A percentile compares a stretch with the other conserved stretches of the same genome.
These are phyloP conservation scores for Trichoderma asperelloides DNA, from an alignment of 495 filamentous ascomycete species.

Conservation along the genomic window DNA sequence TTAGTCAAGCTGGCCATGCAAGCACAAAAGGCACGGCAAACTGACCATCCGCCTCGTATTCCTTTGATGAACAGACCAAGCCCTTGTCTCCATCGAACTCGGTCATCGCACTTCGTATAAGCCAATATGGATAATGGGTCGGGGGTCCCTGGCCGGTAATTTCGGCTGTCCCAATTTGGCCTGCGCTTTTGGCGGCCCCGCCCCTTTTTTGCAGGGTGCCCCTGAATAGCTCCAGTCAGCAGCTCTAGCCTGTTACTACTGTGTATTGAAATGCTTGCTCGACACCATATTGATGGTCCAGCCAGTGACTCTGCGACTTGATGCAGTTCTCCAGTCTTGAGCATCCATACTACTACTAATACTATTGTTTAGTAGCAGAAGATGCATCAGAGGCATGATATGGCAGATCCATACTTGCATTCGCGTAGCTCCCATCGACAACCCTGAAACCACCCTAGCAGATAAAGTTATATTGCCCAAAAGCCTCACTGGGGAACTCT, in stretches of 20 bases:
- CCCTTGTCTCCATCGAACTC: not conserved
- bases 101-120: not conserved
- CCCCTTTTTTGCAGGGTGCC: not conserved
- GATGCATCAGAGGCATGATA: not conserved
- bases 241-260: not conserved
- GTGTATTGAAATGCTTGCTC: not conserved
- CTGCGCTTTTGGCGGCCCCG: not conserved
- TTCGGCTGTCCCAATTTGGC: not conserved
- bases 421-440: not conserved
- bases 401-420: not conserved
- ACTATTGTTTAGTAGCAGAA: not conserved
- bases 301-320: not conserved
- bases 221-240: not conserved
- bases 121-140: not conserved
- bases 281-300: not conserved
- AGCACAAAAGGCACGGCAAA: not conserved
- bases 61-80: not conserved
- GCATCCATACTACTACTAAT: not conserved
- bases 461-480: not conserved
- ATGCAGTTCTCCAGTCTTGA: too few species aligned
- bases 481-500: not conserved
- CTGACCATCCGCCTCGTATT: not conserved
- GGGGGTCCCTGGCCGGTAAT: not conserved
- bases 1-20: not conserved
- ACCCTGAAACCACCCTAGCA: constrained; percentile 6